Conservation (phyloP, 495 filamentous ascomycete genomes). For the Neohortaea acidophila region DNA sequence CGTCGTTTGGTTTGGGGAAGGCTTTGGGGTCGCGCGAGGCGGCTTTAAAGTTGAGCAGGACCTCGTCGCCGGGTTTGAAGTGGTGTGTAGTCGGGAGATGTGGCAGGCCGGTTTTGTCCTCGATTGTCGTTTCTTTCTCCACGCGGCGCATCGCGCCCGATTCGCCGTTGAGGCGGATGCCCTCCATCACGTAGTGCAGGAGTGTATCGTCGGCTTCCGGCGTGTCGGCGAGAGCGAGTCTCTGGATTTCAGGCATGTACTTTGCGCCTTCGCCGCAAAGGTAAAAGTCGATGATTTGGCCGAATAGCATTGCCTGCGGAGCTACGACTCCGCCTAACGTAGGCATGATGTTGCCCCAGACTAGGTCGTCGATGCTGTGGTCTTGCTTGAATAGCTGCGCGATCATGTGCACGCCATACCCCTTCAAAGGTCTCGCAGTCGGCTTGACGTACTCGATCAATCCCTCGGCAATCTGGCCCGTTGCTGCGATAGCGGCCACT, state of each 20-base stretch:
- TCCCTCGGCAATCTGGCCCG: conserved; percentile 14
- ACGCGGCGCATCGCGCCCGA: conserved; percentile 21
- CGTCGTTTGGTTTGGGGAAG: conserved; percentile 22
- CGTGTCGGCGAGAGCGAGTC: conserved; percentile 29
- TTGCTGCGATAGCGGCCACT: conserved; percentile 16
- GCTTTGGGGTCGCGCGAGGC: conserved; percentile 21
- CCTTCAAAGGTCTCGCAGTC: conserved; percentile 15
- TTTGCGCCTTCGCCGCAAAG: conserved; percentile 30
- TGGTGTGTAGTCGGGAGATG: conserved; percentile 19
- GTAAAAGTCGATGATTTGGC: conserved; percentile 29
- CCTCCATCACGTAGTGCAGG: conserved; percentile 28
- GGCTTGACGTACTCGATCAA: conserved; percentile 21
- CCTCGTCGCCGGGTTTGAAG: conserved; percentile 32
- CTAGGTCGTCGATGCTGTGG: conserved; percentile 18
- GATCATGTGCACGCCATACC: conserved; percentile 27
- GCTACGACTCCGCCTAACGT: conserved; percentile 31
- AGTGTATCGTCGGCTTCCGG: conserved; percentile 25
- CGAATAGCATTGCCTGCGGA: conserved; percentile 27
- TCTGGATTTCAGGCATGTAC: conserved; percentile 36
- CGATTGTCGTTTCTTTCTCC: conserved; percentile 23
- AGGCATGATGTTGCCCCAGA: conserved; percentile 28
- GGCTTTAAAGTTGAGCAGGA: conserved; percentile 35
- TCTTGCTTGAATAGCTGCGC: conserved; percentile 18
- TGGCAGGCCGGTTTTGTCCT: conserved; percentile 21
- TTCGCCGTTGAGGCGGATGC: conserved; percentile 23